Base-by-base conservation (phyloP, 495 filamentous ascomycete genomes). In the Penicillium longicatenatum region DNA sequence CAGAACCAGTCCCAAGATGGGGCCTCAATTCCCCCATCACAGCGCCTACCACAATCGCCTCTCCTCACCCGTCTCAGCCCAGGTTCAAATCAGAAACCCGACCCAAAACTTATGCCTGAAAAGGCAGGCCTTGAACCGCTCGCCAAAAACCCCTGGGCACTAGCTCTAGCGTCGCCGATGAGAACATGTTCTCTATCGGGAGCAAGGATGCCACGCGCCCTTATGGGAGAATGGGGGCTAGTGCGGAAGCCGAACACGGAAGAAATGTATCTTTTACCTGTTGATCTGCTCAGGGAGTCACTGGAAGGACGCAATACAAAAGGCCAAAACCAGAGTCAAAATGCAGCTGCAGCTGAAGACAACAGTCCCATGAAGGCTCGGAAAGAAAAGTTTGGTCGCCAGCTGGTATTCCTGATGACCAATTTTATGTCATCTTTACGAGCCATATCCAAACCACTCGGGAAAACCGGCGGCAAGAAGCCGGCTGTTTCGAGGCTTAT, bases 171-270 rank as follows among this genome's bases (percentile, higher is more conserved):
- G 16, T 84, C 83, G 0, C 85, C 86, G 0, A 39, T 84, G 16
- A 84, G 92, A 30, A 65, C 69, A 58, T 95, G 90, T 68, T 33
- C 70, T 3, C 39, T 84, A n/a, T 88, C 89, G 8, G 66, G 64
- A 0, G 62, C 67, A 1, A 63, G 79, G 3, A 62, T 93, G 1
- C 92, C 92, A 0, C 73, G 59, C 4, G 82, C 75, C 54, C 84
- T 96, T 52, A 72, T 92, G 12, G 81, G 86, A 31, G 76, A 82
- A 26, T 89, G 89, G 65, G 77, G 77, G 9, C 45, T 90, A 9
- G 66, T 85, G 1, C 61, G 70, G 17, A 81, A 86, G 39, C 87
- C 89, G 7, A 68, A 81, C 51, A 82, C 81, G 4, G 75, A 69
- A 0, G 64, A 71, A 6, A 75, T 82, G 4, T 91, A 84, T 78